phyloP scores from a whole-genome alignment of 352 stramenopile species.

The Stramenopiles sp. region DNA sequence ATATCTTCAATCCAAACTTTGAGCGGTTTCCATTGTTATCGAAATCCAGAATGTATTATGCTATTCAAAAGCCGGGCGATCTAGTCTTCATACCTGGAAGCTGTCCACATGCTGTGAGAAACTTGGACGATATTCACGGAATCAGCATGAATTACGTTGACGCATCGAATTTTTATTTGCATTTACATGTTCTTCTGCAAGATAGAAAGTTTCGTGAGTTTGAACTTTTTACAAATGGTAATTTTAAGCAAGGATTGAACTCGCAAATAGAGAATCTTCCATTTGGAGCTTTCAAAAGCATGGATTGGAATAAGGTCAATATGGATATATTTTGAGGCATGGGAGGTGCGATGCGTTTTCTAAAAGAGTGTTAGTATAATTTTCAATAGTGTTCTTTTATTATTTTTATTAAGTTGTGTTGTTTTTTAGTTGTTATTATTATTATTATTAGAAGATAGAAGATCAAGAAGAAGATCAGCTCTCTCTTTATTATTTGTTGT shows the following conservation, averaged over 20 bases:
- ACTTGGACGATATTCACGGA: constrained; percentile 23
- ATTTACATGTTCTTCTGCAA: background rate
- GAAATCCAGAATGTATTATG: constrained; percentile 21
- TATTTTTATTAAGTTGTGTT: too few relatives aligned
- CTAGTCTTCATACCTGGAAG: constrained; percentile 25
- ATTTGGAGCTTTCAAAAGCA: background rate
- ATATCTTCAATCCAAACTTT: constrained; percentile 16
- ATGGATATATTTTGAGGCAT: constrained; percentile 12
- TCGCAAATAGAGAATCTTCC: background rate
- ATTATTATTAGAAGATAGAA: too few relatives aligned
- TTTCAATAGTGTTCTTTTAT: too few relatives aligned
- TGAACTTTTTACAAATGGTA: constrained; percentile 6
- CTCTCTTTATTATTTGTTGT: too few relatives aligned
- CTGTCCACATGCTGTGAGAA: constrained; percentile 25
- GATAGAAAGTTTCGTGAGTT: background rate
- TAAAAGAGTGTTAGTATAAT: too few relatives aligned
- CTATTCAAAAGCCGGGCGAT: constrained; percentile 23
- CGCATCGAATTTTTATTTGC: constrained; percentile 19
- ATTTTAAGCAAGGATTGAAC: constrained; percentile 6
- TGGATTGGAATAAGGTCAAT: constrained; percentile 3
- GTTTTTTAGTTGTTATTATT: too few relatives aligned
- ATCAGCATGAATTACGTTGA: constrained; percentile 29
- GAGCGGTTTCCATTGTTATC: constrained; percentile 11
- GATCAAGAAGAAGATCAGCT: too few relatives aligned
- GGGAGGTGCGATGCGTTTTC: too few relatives aligned